These are phyloP conservation scores for Neofusicoccum sp. DNA, from an alignment of 2,329 filamentous ascomycete genomes.

Conservation along the genomic window DNA sequence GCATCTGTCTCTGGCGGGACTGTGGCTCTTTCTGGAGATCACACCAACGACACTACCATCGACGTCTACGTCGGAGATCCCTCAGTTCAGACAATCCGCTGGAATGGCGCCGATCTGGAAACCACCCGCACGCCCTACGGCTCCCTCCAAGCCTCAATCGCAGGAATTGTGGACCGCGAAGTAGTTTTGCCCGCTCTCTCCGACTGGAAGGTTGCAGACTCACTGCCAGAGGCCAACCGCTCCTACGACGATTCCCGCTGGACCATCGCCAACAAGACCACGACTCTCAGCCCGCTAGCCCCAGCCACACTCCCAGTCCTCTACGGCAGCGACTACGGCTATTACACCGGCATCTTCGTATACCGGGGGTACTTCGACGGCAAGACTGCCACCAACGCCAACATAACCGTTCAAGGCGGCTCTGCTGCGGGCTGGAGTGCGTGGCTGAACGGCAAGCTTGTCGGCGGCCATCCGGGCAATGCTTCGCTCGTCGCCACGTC, in stretches of 20 bases:
- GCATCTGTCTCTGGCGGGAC: constrained; percentile 25
- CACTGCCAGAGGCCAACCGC: constrained; percentile 48
- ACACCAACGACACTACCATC: constrained; percentile 32
- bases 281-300: constrained; percentile 32
- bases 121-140: constrained; percentile 36
- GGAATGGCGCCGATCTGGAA: constrained; percentile 37
- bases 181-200: constrained; percentile 39
- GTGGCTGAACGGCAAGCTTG: constrained; percentile 57
- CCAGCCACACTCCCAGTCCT: constrained; percentile 41
- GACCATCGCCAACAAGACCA: constrained; percentile 38
- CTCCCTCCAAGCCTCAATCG: constrained; percentile 21
- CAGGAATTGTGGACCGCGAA: not conserved
- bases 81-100: constrained; percentile 30
- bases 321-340: constrained; percentile 43
- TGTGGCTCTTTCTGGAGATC: constrained; percentile 37
- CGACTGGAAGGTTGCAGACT: constrained; percentile 50
- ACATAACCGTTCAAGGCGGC: constrained; percentile 55
- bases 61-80: constrained; percentile 37
- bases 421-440: constrained; percentile 57
- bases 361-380: constrained; percentile 43
- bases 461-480: constrained; percentile 57
- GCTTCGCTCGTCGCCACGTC: constrained; percentile 40
- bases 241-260: constrained; percentile 49
- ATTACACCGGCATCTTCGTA: constrained; percentile 42
- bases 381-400: constrained; percentile 40